These are phyloP conservation scores for Solanum pimpinellifolium DNA, from an alignment of 257 asterid genomes.

Conservation along the genomic window DNA sequence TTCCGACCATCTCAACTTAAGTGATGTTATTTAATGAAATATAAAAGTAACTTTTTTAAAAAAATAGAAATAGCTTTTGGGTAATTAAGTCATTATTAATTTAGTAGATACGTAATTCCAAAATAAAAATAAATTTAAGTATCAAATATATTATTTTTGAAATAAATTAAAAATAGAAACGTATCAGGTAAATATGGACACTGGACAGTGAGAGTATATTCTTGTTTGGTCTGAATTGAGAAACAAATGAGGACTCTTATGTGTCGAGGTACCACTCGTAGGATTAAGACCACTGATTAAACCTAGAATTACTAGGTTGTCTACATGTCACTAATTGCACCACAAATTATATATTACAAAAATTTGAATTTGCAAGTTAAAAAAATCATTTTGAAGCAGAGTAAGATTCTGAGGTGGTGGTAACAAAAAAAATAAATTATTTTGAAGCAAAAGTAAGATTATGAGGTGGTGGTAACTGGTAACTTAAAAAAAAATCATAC, in stretches of 20 bases:
- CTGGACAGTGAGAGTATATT: neutral
- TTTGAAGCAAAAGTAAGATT: neutral
- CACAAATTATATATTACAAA: neutral
- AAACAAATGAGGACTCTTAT: neutral
- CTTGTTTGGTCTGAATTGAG: neutral
- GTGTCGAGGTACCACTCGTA: neutral
- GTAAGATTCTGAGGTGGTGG: too few species aligned
- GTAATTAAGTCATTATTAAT: neutral
- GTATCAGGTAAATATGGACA: neutral
- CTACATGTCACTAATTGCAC: neutral
- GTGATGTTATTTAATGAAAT: neutral
- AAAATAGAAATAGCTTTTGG: too few species aligned
- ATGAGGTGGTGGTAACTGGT: too few species aligned
- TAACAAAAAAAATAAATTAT: too few species aligned
- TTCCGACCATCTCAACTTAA: rapidly evolving
- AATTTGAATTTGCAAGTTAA: too few species aligned
- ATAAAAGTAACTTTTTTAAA: neutral
- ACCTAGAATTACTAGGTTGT: neutral
- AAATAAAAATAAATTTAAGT: too few species aligned
- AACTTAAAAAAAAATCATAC: too few species aligned
- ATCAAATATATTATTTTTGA: neutral
- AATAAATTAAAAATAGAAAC: neutral
- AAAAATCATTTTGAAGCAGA: too few species aligned
- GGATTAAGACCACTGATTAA: neutral
- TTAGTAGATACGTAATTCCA: too few species aligned